Conservation (phyloP, 805 yeast species). For the Lipomyces yamanashiensis region DNA sequence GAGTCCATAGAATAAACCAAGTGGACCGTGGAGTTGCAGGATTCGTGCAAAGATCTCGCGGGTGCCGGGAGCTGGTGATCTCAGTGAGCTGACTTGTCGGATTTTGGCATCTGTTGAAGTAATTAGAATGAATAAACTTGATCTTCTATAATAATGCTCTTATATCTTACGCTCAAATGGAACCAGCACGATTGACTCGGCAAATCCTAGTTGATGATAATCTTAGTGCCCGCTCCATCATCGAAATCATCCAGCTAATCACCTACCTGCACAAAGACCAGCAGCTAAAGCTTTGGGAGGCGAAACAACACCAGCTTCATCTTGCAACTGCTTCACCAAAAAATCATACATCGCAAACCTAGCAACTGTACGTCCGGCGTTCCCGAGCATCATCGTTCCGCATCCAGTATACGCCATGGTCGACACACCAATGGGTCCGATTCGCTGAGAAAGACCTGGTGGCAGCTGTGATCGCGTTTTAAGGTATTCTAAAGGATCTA, state of each 20-base stretch:
- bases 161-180: conserved; percentile 71
- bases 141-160: neutral
- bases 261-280: conserved; percentile 63
- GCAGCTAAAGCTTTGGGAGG: conserved; percentile 86
- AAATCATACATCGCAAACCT: conserved; percentile 77
- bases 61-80: conserved; percentile 31
- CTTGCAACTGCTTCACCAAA: conserved; percentile 67
- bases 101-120: conserved; percentile 20
- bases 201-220: conserved; percentile 53
- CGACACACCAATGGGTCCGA: conserved; percentile 26
- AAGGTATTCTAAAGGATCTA: conserved; percentile 50
- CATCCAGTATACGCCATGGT: conserved; percentile 58
- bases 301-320: conserved; percentile 56
- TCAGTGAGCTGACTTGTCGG: conserved; percentile 26
- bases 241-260: neutral
- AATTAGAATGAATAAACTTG: neutral
- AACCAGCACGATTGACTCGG: conserved; percentile 80
- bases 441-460: conserved; percentile 37
- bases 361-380: conserved; percentile 70
- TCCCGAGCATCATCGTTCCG: conserved; percentile 75
- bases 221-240: neutral
- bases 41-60: conserved; percentile 42
- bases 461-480: conserved; percentile 47
- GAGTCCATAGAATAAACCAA: conserved; percentile 83
- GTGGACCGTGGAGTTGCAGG: conserved; percentile 60